Base-by-base conservation (phyloP, 108 stramenopile genomes). In the Cyclotella kingstonii region DNA sequence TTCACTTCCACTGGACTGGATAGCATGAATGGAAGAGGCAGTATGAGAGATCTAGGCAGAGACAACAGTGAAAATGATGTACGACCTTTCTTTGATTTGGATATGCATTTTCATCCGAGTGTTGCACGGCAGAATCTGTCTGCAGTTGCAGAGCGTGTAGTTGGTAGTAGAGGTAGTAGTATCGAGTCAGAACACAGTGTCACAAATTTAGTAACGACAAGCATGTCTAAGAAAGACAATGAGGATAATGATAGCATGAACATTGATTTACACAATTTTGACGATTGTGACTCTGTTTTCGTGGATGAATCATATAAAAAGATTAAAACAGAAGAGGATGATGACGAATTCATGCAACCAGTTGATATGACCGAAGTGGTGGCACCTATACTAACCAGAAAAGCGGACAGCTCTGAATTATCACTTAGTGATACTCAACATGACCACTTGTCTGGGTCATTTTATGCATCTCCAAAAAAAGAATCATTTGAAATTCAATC, bases 71-170 rank as follows among this genome's bases (percentile, higher is more conserved):
- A n/a, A n/a, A n/a, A n/a, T n/a, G n/a, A n/a, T n/a, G n/a, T n/a
- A n/a, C n/a, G n/a, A n/a, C n/a, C 14, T 17, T 52, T n/a, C 14
- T 68, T 68, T 51, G 70, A 71, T 33, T 56, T 73, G 19, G 62
- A 59, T 3, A 21, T 41, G 50, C 71, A 73, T 57, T 55, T 73
- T 34, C 71, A 73, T 73, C 71, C 71, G 12, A 73, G 63, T 58
- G 46, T 73, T 11, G 35, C 55, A 18, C 54, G 34, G 6, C 23
- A 42, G 15, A 38, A 43, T 19, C 19, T 61, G 19, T 26, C 46
- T 40, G 39, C 68, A 0, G 39, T 68, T 28, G 25, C 48, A 9
- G 54, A 47, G 34, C 23, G 23, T 26, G 6, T 27, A 49, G 38
- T 18, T 17, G 28, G 8, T 25, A 26, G 48, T 18, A 31, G 33